These are phyloP conservation scores for Aspergillus tanneri DNA, from an alignment of 2,329 filamentous ascomycete species.

Conservation along the genomic window DNA sequence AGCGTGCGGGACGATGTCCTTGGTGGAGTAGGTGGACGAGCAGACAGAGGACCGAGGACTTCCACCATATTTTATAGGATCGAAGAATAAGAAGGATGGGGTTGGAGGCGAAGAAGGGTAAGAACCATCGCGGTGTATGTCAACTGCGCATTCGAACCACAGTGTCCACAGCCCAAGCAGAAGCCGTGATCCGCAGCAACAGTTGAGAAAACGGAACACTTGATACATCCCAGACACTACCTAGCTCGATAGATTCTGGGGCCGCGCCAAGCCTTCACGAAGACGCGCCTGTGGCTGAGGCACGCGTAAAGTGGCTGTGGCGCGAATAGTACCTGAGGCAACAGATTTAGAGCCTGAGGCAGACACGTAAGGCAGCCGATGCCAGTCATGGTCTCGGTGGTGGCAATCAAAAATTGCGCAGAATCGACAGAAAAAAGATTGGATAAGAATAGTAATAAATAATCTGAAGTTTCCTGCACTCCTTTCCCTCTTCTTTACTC, in stretches of 20 bases:
- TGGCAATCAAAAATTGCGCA: no score
- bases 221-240: constrained; percentile 9
- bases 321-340: constrained; percentile 29
- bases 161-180: constrained; percentile 19
- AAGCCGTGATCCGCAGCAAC: constrained; percentile 5
- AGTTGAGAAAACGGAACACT: constrained; percentile 7
- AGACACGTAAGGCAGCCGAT: not conserved
- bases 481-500: not conserved
- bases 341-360: constrained; percentile 1
- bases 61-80: constrained; percentile 42
- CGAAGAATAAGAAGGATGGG: constrained; percentile 17
- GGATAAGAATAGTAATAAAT: not conserved
- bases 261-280: constrained; percentile 22
- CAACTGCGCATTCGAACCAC: constrained; percentile 19
- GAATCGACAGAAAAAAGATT: not conserved
- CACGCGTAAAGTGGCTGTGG: constrained; percentile 38
- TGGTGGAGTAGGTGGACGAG: constrained; percentile 58
- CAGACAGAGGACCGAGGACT: constrained; percentile 49
- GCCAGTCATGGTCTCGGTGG: no score
- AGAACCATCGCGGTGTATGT: constrained; percentile 31
- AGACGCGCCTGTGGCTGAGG: constrained; percentile 25
- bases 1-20: constrained; percentile 38
- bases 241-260: constrained; percentile 3
- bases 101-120: constrained; percentile 16
- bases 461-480: not conserved